Conservation (phyloP, 208 protist species). For the Crithidia acanthocephali region DNA sequence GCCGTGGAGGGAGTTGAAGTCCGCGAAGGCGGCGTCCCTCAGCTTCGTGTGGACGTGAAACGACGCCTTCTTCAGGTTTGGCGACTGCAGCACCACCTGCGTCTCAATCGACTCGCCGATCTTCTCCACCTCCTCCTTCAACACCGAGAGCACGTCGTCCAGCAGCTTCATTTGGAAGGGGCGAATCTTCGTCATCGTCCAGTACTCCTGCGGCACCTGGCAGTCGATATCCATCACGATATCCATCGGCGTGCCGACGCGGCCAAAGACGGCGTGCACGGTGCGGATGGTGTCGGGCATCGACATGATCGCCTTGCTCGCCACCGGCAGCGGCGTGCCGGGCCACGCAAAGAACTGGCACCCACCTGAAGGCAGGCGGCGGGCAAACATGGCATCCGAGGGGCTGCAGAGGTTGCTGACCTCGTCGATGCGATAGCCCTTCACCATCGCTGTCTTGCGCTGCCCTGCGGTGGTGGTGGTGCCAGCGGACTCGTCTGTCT, state of each 20-base stretch:
- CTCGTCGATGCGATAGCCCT: conserved; percentile 81
- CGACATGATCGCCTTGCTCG: conserved; percentile 71
- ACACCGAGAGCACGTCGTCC: conserved; percentile 58
- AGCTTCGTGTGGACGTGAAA: conserved; percentile 90
- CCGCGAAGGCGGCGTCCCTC: conserved; percentile 84
- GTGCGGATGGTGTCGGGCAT: conserved; percentile 91
- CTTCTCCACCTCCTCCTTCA: conserved; percentile 72
- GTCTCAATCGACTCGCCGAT: conserved; percentile 78
- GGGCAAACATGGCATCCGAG: conserved; percentile 80
- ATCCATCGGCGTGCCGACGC: conserved; percentile 71
- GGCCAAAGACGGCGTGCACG: conserved; percentile 86
- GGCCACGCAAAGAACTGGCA: conserved; percentile 93
- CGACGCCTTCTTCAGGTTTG: conserved; percentile 90
- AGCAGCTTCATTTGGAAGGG: conserved; percentile 80
- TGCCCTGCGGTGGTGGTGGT: background rate
- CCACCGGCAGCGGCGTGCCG: conserved; percentile 67
- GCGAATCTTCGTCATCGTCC: conserved; percentile 75
- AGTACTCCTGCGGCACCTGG: conserved; percentile 84
- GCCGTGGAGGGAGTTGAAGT: conserved; percentile 82
- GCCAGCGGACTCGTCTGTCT: conserved; percentile 16
- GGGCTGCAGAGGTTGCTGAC: conserved; percentile 59
- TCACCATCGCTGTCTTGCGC: conserved; percentile 85
- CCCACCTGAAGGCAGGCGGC: conserved; percentile 73
- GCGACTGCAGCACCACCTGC: conserved; percentile 88
- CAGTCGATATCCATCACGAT: conserved; percentile 89